Base-by-base conservation (phyloP, 176 grass and related monocot species). In the Carex scoparia region DNA sequence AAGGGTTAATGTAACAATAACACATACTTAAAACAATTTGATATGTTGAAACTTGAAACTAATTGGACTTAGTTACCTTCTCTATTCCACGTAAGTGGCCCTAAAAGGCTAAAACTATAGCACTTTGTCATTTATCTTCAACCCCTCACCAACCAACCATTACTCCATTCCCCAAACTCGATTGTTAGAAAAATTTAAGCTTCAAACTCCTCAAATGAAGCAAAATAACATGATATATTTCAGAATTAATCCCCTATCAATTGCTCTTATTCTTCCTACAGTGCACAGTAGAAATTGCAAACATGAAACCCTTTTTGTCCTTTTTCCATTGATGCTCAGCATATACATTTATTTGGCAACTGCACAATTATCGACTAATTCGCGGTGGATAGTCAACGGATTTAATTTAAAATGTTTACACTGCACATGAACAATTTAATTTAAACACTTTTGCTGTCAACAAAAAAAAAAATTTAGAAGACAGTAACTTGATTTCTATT, bases 101-200 rank as follows among this genome's bases (percentile, higher is more conserved):
- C 23, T 23, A 23, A 23, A 23, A 23, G 23, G 23, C 35, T 3
- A 37, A 37, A 37, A 37, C 35, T 3, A 37, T 37, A 37, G 35
- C 35, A 37, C 35, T 37, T 37, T 37, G 35, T 37, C 35, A 37
- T 37, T 37, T 37, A 37, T 37, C 35, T 37, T 37, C 35, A 37
- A 37, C 35, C 35, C 35, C 35, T 37, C 35, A 37, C 3, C 35
- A 37, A 37, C 35, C 35, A 37, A 37, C 23, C 76, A 75, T 62
- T 62, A 87, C 77, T 4, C 48, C 79, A 8, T 7, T 28, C n/a
- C 3, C 28, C 62, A 88, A 85, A 82, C 28, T 75, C 38, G 68
- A 51, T 71, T 85, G 61, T 87, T 89, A 87, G 88, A 88, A 84
- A 66, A 57, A 51, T 79, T 40, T 4, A 84, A 84, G 81, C 58